Evolutionary conservation across 495 filamentous ascomycete genomes (phyloP).

Genomic region (Aspergillus kassunensis): DNA sequence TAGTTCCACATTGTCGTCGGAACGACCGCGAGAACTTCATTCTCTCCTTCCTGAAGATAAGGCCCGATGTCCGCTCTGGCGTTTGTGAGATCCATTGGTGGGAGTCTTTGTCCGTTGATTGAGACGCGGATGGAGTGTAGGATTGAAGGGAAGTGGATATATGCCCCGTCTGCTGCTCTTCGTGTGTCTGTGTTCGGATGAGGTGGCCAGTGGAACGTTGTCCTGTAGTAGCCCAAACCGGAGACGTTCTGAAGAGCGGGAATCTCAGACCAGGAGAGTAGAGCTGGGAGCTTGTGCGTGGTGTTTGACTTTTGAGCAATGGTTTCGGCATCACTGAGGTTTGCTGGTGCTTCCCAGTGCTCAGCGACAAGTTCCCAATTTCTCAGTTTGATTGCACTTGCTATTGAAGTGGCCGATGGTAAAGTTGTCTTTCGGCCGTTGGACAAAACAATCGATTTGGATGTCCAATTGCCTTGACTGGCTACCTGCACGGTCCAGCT

Average conservation of each 20-base stretch:
- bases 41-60: background rate
- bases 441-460: no score
- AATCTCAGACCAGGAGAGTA: background rate
- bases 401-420: no score
- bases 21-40: background rate
- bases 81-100: background rate
- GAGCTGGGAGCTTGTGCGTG: background rate
- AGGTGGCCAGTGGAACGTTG: background rate
- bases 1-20: background rate
- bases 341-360: background rate
- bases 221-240: background rate
- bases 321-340: background rate
- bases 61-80: background rate
- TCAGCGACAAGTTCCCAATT: background rate
- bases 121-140: background rate
- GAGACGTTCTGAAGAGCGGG: background rate
- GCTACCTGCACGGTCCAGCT: no score
- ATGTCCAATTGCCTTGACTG: no score
- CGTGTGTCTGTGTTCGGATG: background rate
- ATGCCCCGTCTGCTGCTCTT: background rate
- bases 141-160: no score
- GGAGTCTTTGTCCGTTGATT: background rate
- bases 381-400: no score
- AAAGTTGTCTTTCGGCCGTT: no score
- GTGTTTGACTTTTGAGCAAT: background rate